These are phyloP conservation scores for Aspergillus steynii DNA, from an alignment of 495 filamentous ascomycete genomes.

Conservation along the genomic window DNA sequence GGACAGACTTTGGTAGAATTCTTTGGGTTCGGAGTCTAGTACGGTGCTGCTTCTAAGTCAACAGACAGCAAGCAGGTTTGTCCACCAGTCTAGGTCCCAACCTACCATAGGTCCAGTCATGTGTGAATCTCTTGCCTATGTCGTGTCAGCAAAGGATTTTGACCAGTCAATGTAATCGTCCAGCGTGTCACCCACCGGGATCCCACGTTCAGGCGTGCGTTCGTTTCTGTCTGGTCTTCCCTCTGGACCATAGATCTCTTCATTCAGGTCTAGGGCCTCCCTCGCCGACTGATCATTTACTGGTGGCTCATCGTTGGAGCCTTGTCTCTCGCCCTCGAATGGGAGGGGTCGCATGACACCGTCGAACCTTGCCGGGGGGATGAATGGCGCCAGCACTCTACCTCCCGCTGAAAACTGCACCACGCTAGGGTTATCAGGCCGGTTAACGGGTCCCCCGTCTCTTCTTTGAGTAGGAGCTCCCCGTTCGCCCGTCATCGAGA, in stretches of 20 bases:
- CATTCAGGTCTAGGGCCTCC: neutral
- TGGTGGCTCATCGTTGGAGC: too few species aligned
- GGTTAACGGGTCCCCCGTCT: neutral
- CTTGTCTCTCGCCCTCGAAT: neutral
- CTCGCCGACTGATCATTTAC: neutral
- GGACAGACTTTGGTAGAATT: neutral
- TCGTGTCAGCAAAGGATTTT: neutral
- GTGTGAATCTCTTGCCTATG: neutral
- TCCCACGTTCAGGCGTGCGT: neutral
- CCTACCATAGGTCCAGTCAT: neutral
- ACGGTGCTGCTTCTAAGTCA: neutral
- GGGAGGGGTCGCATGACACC: constrained; percentile 13
- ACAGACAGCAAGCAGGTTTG: neutral
- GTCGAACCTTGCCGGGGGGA: constrained; percentile 25
- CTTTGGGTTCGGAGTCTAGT: neutral
- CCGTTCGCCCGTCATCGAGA: constrained; percentile 16
- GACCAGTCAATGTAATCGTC: neutral
- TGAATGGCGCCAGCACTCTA: constrained; percentile 14
- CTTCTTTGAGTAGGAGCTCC: neutral
- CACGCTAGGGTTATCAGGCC: constrained; percentile 9
- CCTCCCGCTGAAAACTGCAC: constrained; percentile 23
- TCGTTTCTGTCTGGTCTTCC: neutral
- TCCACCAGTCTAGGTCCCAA: neutral
- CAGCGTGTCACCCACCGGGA: neutral
- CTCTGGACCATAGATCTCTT: neutral